Evolutionary conservation across 73 alveolate species (phyloP).

Genomic region (Tetrahymena elliotti): DNA sequence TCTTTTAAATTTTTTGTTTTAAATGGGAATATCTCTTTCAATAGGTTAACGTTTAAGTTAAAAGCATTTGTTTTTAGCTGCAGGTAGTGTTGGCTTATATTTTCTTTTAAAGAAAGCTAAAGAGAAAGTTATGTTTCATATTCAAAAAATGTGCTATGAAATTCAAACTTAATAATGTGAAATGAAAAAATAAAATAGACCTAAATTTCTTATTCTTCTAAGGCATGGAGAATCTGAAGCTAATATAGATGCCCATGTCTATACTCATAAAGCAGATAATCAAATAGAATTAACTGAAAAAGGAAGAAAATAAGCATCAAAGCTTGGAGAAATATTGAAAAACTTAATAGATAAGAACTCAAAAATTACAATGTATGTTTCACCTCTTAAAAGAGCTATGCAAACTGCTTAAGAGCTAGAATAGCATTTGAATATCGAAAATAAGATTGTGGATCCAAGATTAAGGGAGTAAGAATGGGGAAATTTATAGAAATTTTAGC

Average conservation of each 20-base stretch:
- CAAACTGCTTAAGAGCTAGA: neutral
- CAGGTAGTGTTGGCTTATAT: neutral
- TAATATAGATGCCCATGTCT: neutral
- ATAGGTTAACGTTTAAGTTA: neutral
- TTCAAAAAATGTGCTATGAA: neutral
- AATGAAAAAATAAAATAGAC: neutral
- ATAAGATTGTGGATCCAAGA: neutral
- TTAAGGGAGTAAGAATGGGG: neutral
- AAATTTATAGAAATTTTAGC: neutral
- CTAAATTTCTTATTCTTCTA: neutral
- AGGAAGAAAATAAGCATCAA: neutral
- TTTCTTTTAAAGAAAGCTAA: neutral
- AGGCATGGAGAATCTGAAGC: neutral
- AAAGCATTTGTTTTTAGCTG: neutral
- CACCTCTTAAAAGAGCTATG: neutral
- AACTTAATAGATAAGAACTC: neutral
- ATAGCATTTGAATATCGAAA: neutral
- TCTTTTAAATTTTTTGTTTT: too few relatives aligned
- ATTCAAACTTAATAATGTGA: neutral
- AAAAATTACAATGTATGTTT: neutral
- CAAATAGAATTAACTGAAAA: neutral
- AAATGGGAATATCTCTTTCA: neutral
- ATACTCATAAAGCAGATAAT: neutral
- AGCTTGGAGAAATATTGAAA: neutral
- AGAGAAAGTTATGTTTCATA: neutral